Conservation (phyloP, 441 rosid species). For the Pelargonium fulgidum region DNA sequence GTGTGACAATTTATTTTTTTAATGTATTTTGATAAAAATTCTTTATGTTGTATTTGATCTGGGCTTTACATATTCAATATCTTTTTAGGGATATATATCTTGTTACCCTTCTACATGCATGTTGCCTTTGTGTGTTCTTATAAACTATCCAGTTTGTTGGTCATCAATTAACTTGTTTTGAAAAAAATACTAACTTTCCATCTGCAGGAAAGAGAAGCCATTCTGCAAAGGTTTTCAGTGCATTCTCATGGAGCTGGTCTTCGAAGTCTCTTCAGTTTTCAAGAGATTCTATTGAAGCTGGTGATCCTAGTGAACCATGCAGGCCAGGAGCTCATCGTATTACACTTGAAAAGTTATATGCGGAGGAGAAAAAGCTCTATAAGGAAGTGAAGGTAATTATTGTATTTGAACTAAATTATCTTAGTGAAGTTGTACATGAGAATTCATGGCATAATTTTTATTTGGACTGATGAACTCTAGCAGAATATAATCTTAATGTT, state of each 20-base stretch:
- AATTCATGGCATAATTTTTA: slow-evolving; percentile 1
- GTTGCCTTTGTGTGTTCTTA: neutral
- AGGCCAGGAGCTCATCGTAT: slow-evolving; percentile 77
- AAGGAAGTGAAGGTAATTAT: slow-evolving; percentile 65
- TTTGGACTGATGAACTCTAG: neutral
- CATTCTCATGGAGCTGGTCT: slow-evolving; percentile 89
- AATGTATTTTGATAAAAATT: neutral
- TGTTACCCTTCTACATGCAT: neutral
- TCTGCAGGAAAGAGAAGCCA: slow-evolving; percentile 70
- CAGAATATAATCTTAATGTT: neutral
- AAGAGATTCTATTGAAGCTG: slow-evolving; percentile 33
- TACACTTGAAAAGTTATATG: slow-evolving; percentile 69
- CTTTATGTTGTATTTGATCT: neutral
- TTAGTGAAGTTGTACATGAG: slow-evolving; percentile 12
- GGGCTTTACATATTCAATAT: neutral
- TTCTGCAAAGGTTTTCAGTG: slow-evolving; percentile 84
- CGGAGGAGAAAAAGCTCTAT: slow-evolving; percentile 73
- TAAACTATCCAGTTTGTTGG: neutral
- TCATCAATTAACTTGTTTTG: neutral
- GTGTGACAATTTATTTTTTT: neutral
- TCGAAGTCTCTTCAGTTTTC: slow-evolving; percentile 57
- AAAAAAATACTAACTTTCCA: slow-evolving; percentile 15
- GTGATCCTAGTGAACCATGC: slow-evolving; percentile 57
- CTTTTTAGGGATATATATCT: neutral
- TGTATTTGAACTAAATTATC: slow-evolving; percentile 19